Percentiles rank a stretch among this genome's conserved stretches.
Conservation (phyloP, 768 basidiomycete genomes). For the Serendipita indica region DNA sequence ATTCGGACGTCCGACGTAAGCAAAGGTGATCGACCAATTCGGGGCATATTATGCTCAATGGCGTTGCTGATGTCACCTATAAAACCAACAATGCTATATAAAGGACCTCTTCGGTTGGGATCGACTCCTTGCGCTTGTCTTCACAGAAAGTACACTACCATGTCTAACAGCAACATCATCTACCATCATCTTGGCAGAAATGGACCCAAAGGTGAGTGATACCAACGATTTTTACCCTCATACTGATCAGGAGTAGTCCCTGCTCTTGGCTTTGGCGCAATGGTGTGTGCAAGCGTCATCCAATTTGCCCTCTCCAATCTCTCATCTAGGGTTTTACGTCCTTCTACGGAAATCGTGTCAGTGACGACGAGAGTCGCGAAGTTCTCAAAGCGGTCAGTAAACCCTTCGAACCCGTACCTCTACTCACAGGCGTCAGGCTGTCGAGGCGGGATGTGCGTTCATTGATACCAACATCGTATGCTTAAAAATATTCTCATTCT, state of each 20-base stretch:
- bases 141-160: too few species aligned
- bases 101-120: too few species aligned
- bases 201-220: neutral
- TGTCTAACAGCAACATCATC: neutral
- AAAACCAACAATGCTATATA: too few species aligned
- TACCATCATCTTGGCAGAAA: neutral
- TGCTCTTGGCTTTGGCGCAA: neutral
- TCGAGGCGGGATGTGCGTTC: neutral
- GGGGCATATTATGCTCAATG: too few species aligned
- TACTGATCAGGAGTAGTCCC: too few species aligned
- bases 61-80: too few species aligned
- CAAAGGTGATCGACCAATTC: too few species aligned
- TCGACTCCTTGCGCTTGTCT: too few species aligned
- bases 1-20: too few species aligned
- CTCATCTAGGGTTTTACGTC: neutral
- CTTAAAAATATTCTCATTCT: neutral
- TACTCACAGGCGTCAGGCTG: neutral
- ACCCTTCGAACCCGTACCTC: neutral
- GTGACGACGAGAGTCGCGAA: neutral
- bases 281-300: neutral
- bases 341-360: neutral
- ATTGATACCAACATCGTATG: neutral
- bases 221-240: too few species aligned
- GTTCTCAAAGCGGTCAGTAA: neutral
- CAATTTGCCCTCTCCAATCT: neutral